Evolutionary conservation across 768 basidiomycete species (phyloP).

Genomic region (Auriscalpium vulgare): DNA sequence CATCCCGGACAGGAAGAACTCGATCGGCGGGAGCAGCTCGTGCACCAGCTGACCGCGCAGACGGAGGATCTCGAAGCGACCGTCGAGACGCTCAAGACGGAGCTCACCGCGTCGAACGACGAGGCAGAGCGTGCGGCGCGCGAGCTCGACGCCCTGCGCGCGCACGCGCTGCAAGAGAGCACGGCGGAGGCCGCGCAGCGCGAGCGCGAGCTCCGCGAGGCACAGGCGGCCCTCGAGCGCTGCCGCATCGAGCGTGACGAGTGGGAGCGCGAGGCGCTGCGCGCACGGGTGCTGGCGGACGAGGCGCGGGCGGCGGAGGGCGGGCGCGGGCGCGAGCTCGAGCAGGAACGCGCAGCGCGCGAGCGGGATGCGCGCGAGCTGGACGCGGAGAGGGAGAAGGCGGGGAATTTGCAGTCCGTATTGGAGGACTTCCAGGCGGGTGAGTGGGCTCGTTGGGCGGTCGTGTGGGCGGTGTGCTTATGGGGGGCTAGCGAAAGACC

Average conservation of each 20-base stretch:
- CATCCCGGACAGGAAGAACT: constrained; percentile 79
- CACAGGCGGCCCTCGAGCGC: constrained; percentile 81
- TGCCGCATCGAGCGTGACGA: constrained; percentile 77
- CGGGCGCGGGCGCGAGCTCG: constrained; percentile 52
- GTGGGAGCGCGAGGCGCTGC: constrained; percentile 51
- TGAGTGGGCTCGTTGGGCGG: constrained; percentile 29
- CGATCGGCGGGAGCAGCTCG: constrained; percentile 80
- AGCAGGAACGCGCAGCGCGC: constrained; percentile 53
- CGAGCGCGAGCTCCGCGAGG: constrained; percentile 77
- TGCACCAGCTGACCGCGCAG: constrained; percentile 70
- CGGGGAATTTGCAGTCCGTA: constrained; percentile 82
- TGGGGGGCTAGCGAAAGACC: constrained; percentile 65
- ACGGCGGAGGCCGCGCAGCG: constrained; percentile 61
- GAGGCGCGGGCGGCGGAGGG: constrained; percentile 55
- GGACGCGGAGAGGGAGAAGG: constrained; percentile 64
- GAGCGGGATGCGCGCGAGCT: constrained; percentile 49
- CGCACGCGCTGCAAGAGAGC: constrained; percentile 54
- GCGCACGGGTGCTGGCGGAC: constrained; percentile 67
- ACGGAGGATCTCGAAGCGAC: constrained; percentile 67
- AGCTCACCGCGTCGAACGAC: constrained; percentile 67
- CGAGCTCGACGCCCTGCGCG: constrained; percentile 65
- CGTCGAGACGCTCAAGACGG: constrained; percentile 71
- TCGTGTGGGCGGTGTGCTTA: constrained; percentile 6
- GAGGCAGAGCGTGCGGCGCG: constrained; percentile 64
- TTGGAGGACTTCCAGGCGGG: constrained; percentile 93